Percentiles rank a stretch among this genome's conserved stretches.
These are phyloP conservation scores for Antarctomyces pellizariae DNA, from an alignment of 495 filamentous ascomycete genomes.

Conservation along the genomic window DNA sequence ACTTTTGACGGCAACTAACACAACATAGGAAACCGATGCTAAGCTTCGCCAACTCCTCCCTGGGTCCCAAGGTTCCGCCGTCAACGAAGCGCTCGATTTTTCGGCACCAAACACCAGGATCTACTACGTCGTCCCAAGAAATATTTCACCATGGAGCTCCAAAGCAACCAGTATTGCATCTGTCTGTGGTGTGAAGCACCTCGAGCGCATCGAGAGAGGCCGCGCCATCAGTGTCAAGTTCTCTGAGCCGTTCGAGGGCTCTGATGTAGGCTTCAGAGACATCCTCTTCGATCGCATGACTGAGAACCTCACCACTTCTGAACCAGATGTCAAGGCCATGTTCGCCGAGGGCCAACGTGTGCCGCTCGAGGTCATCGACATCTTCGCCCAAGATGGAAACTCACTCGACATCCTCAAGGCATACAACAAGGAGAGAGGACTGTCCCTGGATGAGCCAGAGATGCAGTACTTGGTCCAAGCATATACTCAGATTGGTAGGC, in stretches of 20 bases:
- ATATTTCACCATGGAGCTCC: conserved; percentile 92
- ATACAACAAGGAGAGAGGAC: conserved; percentile 59
- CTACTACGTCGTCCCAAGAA: conserved; percentile 56
- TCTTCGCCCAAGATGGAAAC: conserved; percentile 32
- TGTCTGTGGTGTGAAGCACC: conserved; percentile 59
- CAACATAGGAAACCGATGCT: conserved; percentile 13
- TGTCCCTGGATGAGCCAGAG: conserved; percentile 71
- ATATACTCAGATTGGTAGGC: conserved; percentile 48
- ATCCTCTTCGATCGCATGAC: conserved; percentile 85
- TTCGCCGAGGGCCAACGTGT: conserved; percentile 55
- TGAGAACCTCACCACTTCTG: conserved; percentile 37
- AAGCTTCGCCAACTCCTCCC: conserved; percentile 21
- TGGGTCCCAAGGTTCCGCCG: background rate
- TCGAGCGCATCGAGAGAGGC: conserved; percentile 75
- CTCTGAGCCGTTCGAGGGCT: conserved; percentile 20
- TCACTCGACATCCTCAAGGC: conserved; percentile 51
- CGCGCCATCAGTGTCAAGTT: conserved; percentile 44
- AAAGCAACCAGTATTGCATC: conserved; percentile 84
- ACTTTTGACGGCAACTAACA: too few species aligned
- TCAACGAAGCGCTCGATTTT: background rate
- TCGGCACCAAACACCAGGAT: conserved; percentile 10
- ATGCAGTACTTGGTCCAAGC: conserved; percentile 82
- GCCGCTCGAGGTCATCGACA: conserved; percentile 46
- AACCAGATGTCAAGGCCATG: conserved; percentile 46
- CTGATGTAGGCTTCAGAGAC: conserved; percentile 38